Base-by-base conservation (phyloP, 306 rosid genomes). In the Boehmeria nivea region DNA sequence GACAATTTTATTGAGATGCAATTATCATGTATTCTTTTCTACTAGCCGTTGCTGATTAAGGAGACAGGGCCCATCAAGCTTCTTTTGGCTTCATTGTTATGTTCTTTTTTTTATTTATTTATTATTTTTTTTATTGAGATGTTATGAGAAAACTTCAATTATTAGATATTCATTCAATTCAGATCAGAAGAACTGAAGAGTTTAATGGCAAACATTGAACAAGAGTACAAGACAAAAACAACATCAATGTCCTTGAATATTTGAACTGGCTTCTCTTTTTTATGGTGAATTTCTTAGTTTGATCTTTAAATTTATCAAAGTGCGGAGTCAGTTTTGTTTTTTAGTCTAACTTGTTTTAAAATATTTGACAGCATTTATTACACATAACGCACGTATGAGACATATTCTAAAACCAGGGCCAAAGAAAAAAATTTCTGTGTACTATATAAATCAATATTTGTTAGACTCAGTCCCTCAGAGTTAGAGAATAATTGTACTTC, bases 321-420 rank as follows among this genome's bases (percentile, higher is more conserved):
- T 53, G 8, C n/a, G 2, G n/a, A n/a, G n/a, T n/a, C 36, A 31
- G 0, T 31, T 31, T 31, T 31, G 5, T 31, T 31, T 31, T 31
- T 31, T 17, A 2, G 12, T 53, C 11, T 18, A 33, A n/a, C 15
- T n/a, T 19, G 7, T 31, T 1, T 4, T 16, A 19, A 24, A 18
- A 50, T 14, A 24, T 24, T 50, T 50, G 34, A 24, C 54, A 50
- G 54, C 54, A 50, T 24, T 21, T 22, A 50, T 50, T 50, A 0
- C 34, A 50, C 19, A 7, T 14, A 50, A 6, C 34, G 18, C 17
- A 50, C 18, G 19, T 12, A 24, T 16, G 10, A 12, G 33, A 49
- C 27, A 10, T 21, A 6, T 48, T 48, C 10, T 19, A 12, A 12
- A 14, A 12, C 1, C 16, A 1, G 3, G 33, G 9, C 54, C 6